These are phyloP conservation scores for Ulota crispa DNA, from an alignment of 225 moss, liverwort and hornwort genomes.

Conservation along the genomic window DNA sequence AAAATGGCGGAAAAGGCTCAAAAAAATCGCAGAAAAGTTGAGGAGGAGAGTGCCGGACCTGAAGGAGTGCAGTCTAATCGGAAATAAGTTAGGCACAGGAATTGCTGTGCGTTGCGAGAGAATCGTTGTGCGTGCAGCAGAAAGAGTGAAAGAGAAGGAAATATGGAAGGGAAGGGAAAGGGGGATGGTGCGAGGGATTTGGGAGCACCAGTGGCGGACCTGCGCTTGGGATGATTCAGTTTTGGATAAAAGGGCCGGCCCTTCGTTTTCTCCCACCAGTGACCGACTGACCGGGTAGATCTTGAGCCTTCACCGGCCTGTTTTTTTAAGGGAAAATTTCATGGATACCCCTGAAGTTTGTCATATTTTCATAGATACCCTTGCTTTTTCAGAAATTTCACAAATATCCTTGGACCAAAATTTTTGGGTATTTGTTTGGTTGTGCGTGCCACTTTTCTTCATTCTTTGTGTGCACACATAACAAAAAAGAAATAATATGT, in stretches of 20 bases:
- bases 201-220: constrained; percentile 20
- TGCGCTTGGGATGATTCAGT: not conserved
- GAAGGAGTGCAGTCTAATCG: not conserved
- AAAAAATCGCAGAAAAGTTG: not conserved
- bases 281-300: no score
- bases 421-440: no score
- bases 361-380: no score
- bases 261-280: no score
- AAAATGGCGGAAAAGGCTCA: not conserved
- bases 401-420: no score
- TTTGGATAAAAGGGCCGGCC: constrained; percentile 15
- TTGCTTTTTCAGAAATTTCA: no score
- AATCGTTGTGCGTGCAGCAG: not conserved
- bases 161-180: not conserved
- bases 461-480: no score
- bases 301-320: no score
- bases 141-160: not conserved
- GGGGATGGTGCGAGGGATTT: constrained; percentile 4
- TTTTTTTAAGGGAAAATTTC: no score
- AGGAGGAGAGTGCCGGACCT: not conserved
- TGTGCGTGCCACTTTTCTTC: no score
- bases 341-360: no score
- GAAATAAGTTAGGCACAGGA: not conserved
- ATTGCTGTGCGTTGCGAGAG: not conserved
- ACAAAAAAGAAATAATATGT: no score